These are phyloP conservation scores for Biscutella auriculata DNA, from an alignment of 441 rosid genomes.

Conservation along the genomic window DNA sequence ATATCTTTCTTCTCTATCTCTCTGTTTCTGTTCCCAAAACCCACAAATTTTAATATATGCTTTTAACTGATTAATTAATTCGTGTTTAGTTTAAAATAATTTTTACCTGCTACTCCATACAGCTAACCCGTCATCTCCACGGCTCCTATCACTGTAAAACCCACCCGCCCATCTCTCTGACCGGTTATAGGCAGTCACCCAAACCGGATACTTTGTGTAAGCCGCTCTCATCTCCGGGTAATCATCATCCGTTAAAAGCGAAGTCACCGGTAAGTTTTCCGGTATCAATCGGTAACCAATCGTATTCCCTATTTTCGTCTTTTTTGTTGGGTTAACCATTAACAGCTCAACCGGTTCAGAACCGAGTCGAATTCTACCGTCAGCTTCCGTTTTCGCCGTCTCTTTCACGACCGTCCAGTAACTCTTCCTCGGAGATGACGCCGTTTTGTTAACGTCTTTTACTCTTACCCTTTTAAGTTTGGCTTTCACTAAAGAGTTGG, in stretches of 20 bases:
- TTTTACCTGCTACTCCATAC: constrained; percentile 65
- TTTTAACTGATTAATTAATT: neutral
- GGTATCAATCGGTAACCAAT: constrained; percentile 65
- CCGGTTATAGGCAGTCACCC: constrained; percentile 79
- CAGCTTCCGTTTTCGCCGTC: constrained; percentile 50
- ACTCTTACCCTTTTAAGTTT: constrained; percentile 29
- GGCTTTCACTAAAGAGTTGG: constrained; percentile 52
- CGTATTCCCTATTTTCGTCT: constrained; percentile 46
- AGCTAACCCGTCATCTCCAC: constrained; percentile 67
- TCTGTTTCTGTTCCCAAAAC: constrained; percentile 39
- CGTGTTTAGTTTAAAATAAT: neutral
- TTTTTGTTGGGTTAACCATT: constrained; percentile 46
- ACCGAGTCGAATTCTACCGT: constrained; percentile 45
- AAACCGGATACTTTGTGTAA: constrained; percentile 48
- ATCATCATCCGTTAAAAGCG: constrained; percentile 49
- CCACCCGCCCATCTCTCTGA: constrained; percentile 82
- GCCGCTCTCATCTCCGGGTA: constrained; percentile 58
- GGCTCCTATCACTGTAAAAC: constrained; percentile 57
- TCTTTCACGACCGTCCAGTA: constrained; percentile 59
- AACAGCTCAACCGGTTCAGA: constrained; percentile 39
- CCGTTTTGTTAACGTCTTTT: neutral
- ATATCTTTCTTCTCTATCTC: constrained; percentile 51
- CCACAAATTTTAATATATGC: neutral
- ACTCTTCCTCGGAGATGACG: constrained; percentile 40
- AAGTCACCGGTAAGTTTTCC: constrained; percentile 33